phyloP scores from a whole-genome alignment of 495 filamentous ascomycete genomes.

The Aspergillus avenaceus region DNA sequence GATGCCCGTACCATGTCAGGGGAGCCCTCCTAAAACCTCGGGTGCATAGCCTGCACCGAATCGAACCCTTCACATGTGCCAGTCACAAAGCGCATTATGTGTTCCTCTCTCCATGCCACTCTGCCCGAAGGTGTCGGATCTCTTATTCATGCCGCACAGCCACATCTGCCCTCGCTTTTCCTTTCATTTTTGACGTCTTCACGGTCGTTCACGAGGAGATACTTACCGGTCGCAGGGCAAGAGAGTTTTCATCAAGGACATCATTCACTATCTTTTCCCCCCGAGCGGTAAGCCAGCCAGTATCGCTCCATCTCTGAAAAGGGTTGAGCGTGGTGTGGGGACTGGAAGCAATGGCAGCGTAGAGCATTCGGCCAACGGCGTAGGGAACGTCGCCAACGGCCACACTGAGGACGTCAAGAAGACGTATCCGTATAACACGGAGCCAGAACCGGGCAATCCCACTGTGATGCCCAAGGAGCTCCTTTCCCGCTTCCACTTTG shows the following conservation, averaged over 20 bases:
- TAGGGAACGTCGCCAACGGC: slow-evolving; percentile 20
- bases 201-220: slow-evolving; percentile 3
- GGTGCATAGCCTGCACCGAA: background rate
- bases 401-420: slow-evolving; percentile 21
- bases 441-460: slow-evolving; percentile 63
- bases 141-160: background rate
- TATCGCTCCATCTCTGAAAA: slow-evolving; percentile 70
- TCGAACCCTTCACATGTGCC: background rate
- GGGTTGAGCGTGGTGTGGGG: slow-evolving; percentile 59
- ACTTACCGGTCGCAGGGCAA: slow-evolving; percentile 53
- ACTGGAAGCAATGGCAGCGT: slow-evolving; percentile 33
- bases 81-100: background rate
- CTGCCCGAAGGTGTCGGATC: background rate
- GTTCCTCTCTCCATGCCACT: background rate
- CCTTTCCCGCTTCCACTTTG: slow-evolving; percentile 78
- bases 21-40: no score
- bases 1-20: no score
- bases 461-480: slow-evolving; percentile 72
- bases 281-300: slow-evolving; percentile 60
- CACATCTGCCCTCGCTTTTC: background rate
- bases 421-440: slow-evolving; percentile 56
- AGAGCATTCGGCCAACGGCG: slow-evolving; percentile 14
- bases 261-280: slow-evolving; percentile 82
- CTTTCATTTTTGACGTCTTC: background rate
- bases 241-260: slow-evolving; percentile 96